These are phyloP conservation scores for Aurantiochytrium sp. DNA, from an alignment of 108 stramenopile genomes.

Conservation along the genomic window DNA sequence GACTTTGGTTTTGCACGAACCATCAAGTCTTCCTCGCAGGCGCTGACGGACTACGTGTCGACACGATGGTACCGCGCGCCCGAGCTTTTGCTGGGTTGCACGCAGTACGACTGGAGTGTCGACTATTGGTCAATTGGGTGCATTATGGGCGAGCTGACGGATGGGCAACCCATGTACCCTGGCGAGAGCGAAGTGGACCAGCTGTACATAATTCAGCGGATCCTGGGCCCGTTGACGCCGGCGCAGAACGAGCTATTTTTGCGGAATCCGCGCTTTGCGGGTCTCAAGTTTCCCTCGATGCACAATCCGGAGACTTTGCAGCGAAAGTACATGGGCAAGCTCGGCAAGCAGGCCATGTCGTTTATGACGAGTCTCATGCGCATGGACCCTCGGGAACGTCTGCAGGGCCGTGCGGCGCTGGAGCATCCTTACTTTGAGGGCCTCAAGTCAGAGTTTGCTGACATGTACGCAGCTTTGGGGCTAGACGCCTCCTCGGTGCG, in stretches of 20 bases:
- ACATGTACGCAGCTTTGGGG: not conserved
- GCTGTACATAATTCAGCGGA: conserved; percentile 58
- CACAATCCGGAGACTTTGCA: conserved; percentile 53
- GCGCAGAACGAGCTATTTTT: conserved; percentile 50
- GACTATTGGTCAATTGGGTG: conserved; percentile 65
- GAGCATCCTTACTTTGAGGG: conserved; percentile 41
- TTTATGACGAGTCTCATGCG: conserved; percentile 38
- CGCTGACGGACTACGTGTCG: conserved; percentile 60
- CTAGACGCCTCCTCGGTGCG: not conserved
- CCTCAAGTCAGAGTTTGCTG: conserved; percentile 17
- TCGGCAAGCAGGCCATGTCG: conserved; percentile 42
- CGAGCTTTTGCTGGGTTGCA: conserved; percentile 56
- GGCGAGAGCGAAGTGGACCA: conserved; percentile 64
- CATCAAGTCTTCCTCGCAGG: conserved; percentile 6
- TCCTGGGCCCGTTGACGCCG: conserved; percentile 28
- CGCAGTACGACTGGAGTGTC: conserved; percentile 44
- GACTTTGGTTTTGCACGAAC: conserved; percentile 60
- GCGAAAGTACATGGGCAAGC: conserved; percentile 51
- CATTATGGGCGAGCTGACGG: conserved; percentile 62
- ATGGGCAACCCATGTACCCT: conserved; percentile 61
- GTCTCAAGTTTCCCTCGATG: conserved; percentile 59
- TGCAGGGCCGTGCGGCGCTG: conserved; percentile 2
- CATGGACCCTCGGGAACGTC: conserved; percentile 35
- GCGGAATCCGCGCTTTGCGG: conserved; percentile 51
- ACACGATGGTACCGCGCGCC: conserved; percentile 66